phyloP scores from a whole-genome alignment of 2,329 filamentous ascomycete species.

The Thelonectria rubi region DNA sequence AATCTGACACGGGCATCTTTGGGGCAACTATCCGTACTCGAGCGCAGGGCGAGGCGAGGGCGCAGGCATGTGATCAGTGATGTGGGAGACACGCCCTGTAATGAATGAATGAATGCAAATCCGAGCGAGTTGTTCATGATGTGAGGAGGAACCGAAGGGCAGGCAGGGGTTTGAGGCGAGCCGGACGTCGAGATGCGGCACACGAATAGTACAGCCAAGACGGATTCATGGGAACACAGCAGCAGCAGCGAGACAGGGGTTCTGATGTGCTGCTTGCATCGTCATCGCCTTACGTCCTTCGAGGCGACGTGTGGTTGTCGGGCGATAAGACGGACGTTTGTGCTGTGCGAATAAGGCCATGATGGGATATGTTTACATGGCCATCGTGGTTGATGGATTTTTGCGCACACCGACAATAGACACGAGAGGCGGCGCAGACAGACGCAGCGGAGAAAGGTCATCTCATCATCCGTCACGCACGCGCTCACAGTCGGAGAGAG shows the following conservation, averaged over 20 bases:
- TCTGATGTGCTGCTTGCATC: slow-evolving; percentile 16
- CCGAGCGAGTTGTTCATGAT: too few species aligned
- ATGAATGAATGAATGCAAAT: background rate
- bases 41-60: background rate
- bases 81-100: background rate
- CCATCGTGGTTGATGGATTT: background rate
- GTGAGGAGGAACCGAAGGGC: too few species aligned
- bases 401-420: too few species aligned
- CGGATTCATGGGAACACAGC: slow-evolving; percentile 1
- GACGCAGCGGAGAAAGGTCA: background rate
- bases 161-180: too few species aligned
- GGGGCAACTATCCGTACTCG: slow-evolving; percentile 4
- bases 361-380: background rate
- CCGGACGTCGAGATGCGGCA: background rate
- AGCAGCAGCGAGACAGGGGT: background rate
- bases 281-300: slow-evolving; percentile 43
- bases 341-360: slow-evolving; percentile 2
- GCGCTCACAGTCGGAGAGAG: background rate
- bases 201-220: background rate
- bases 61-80: slow-evolving; percentile 19
- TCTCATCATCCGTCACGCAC: slow-evolving; percentile 6
- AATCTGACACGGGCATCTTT: slow-evolving; percentile 18
- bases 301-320: slow-evolving; percentile 1
- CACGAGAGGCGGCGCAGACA: too few species aligned
- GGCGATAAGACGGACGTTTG: background rate